A percentile compares a stretch with the other conserved stretches of the same genome.
Evolutionary conservation across 352 stramenopile species (phyloP).

Genomic region (Phytopythium ostracodes): DNA sequence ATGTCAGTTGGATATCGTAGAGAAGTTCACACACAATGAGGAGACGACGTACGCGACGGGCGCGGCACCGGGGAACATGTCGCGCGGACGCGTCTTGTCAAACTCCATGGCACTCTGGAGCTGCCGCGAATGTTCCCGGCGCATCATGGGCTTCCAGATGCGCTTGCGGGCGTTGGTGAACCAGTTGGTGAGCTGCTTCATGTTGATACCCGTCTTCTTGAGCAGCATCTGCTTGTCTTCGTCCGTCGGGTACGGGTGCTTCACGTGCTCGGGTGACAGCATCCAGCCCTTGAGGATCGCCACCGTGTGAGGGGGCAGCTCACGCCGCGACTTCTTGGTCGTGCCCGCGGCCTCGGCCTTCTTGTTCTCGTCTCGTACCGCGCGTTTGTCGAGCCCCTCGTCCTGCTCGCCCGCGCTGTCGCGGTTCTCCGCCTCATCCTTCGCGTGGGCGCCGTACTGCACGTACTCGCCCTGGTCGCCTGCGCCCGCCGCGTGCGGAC

Average conservation of each 20-base stretch:
- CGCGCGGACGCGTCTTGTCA: constrained; percentile 39
- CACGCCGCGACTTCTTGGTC: constrained; percentile 74
- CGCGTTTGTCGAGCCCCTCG: constrained; percentile 18
- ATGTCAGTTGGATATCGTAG: background rate
- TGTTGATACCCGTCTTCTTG: constrained; percentile 87
- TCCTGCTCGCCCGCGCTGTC: constrained; percentile 17
- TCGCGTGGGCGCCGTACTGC: constrained; percentile 18
- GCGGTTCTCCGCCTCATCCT: constrained; percentile 19
- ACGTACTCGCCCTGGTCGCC: constrained; percentile 7
- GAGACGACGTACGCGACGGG: background rate
- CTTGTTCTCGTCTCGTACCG: constrained; percentile 15
- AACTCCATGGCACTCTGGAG: constrained; percentile 71
- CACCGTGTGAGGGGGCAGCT: constrained; percentile 80
- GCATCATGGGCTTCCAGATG: constrained; percentile 90
- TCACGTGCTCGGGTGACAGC: constrained; percentile 85
- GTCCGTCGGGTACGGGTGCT: constrained; percentile 88
- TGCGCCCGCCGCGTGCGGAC: constrained; percentile 20
- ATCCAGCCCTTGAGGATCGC: constrained; percentile 88
- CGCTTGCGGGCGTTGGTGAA: constrained; percentile 88
- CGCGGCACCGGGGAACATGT: constrained; percentile 30
- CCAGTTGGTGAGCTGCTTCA: constrained; percentile 91
- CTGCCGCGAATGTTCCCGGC: constrained; percentile 74
- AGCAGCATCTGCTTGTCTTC: constrained; percentile 90
- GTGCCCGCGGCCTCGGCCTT: constrained; percentile 26
- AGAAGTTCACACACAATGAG: background rate